Evolutionary conservation across 2,329 filamentous ascomycete species (phyloP), one percentile per base, ranked within the genome.

Genomic region (Curvularia eragrostidis): DNA sequence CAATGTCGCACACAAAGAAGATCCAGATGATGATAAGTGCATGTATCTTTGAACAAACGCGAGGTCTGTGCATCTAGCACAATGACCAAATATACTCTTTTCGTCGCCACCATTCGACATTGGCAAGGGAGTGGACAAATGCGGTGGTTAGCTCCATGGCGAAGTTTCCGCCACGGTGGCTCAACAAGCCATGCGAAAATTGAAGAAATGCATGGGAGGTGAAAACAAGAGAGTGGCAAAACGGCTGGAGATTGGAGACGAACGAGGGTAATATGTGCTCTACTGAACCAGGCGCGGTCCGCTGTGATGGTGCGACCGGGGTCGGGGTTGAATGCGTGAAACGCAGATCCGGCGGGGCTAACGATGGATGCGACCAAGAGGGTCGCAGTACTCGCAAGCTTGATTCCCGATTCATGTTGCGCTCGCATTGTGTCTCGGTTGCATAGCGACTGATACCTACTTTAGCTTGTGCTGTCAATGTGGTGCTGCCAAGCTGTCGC

Each of bases 291-390:
- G 52, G 44, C 52, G 57, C 60, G 57, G 58, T 59, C 59, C 61
- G 60, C 49, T 52, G 42, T 51, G 28, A 56, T 48, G 56, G 59
- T 21, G 54, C 50, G 58, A 58, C 65, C 65, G 52, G 68, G 64
- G 54, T 65, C 41, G 41, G 49, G 49, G 54, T 46, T 48, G 41
- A 54, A 54, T 58, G 59, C 60, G 50, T 73, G 71, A 75, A 74
- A 75, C 72, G 58, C 63, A 62, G 61, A 63, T 56, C 62, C 54
- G 65, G 67, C 57, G 59, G 52, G 52, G 52, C 56, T 56, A 50
- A 56, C n/a, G 52, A 72, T 65, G 69, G 50, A 70, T 74, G 71
- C 68, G 68, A 75, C 72, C 61, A 48, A 32, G 54, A 43, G 36
- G 63, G 72, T 75, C 65, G 66, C 72, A 72, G 56, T 59, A 46